phyloP scores from a whole-genome alignment of 1,284 basidiomycete species.

The Phylloboletellus chloephorus region DNA sequence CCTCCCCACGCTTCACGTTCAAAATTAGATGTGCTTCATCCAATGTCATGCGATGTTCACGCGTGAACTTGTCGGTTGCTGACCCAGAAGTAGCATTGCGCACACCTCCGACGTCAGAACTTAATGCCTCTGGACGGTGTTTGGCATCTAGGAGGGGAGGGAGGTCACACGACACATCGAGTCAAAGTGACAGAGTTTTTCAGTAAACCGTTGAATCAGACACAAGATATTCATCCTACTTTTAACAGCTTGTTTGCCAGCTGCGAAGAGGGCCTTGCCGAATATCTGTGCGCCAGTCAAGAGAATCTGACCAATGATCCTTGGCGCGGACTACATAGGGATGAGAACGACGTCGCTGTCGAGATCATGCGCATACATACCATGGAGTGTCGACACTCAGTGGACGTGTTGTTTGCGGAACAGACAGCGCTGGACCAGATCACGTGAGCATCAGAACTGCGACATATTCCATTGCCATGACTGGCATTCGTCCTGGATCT shows the following conservation, averaged over 20 bases:
- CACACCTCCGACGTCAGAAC: conserved; percentile 65
- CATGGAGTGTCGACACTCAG: too few species aligned
- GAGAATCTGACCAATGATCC: conserved; percentile 77
- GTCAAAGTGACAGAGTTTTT: neutral
- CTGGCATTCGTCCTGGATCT: conserved; percentile 7
- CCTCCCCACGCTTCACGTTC: conserved; percentile 78
- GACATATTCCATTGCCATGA: conserved; percentile 16
- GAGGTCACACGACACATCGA: neutral
- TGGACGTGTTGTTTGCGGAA: too few species aligned
- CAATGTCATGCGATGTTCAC: conserved; percentile 87
- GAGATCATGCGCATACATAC: conserved; percentile 16
- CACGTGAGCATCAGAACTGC: conserved; percentile 20
- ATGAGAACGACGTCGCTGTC: neutral
- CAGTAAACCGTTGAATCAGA: conserved; percentile 4
- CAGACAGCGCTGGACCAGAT: too few species aligned
- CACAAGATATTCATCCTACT: conserved; percentile 53
- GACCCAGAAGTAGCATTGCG: conserved; percentile 71
- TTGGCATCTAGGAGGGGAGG: conserved; percentile 63
- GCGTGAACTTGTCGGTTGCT: conserved; percentile 69
- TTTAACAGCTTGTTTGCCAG: conserved; percentile 87
- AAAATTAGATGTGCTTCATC: conserved; percentile 95
- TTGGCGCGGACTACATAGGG: conserved; percentile 61
- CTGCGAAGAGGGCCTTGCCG: conserved; percentile 88
- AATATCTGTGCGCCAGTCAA: conserved; percentile 79
- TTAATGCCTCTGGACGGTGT: conserved; percentile 58